These are phyloP conservation scores for Hymenoscyphus infarciens DNA, from an alignment of 2,329 filamentous ascomycete species.

Conservation along the genomic window DNA sequence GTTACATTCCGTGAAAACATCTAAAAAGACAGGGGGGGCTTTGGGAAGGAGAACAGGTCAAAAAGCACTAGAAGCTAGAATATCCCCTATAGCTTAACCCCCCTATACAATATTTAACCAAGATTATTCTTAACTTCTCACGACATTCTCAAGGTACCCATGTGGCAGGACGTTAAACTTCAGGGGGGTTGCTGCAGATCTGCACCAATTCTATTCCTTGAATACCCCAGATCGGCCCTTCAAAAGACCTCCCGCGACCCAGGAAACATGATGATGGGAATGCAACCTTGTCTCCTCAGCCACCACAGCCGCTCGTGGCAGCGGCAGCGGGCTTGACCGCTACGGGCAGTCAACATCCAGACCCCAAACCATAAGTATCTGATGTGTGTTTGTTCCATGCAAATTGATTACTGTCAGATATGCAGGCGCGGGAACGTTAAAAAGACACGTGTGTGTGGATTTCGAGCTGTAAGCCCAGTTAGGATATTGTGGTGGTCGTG, in stretches of 20 bases:
- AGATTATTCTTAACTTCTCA: not conserved
- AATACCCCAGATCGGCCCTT: constrained; percentile 1
- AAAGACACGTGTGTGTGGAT: not conserved
- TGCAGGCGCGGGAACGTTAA: not conserved
- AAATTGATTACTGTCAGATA: not conserved
- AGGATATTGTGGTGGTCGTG: not conserved
- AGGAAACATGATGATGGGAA: constrained; percentile 1
- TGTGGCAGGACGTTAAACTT: constrained; percentile 1
- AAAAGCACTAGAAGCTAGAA: not conserved
- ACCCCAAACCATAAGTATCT: not conserved
- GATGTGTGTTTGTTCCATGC: not conserved
- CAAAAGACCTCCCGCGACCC: not conserved
- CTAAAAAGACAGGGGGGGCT: not conserved
- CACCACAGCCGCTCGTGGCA: not conserved
- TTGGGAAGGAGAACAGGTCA: not conserved
- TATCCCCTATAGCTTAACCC: too few species aligned
- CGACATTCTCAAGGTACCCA: not conserved
- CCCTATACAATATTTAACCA: not conserved
- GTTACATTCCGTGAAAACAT: not conserved
- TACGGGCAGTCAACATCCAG: not conserved
- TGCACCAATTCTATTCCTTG: constrained; percentile 2
- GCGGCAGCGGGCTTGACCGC: not conserved
- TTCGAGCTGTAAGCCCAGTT: not conserved
- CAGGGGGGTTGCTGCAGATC: not conserved
- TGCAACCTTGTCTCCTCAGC: not conserved